These are phyloP conservation scores for Daldinia concentrica DNA, from an alignment of 495 filamentous ascomycete genomes.

Conservation along the genomic window DNA sequence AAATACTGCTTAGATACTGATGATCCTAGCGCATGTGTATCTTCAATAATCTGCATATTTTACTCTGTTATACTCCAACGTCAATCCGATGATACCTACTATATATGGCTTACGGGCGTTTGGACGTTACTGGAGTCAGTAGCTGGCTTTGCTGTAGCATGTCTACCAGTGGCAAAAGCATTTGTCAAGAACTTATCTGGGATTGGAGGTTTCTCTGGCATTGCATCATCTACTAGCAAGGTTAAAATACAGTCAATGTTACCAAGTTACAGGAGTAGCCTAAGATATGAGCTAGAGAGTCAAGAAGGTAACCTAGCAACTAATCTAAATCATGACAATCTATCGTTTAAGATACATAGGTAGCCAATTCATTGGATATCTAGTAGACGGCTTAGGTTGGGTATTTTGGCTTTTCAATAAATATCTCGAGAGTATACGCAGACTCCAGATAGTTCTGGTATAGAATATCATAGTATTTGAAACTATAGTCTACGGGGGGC, in stretches of 20 bases:
- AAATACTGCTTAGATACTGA: not conserved
- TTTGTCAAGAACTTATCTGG: not conserved
- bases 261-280: not conserved
- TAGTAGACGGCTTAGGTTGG: no score
- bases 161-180: not conserved
- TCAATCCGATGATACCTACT: not conserved
- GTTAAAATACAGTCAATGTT: not conserved
- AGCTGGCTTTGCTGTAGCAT: not conserved
- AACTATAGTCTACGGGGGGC: no score
- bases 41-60: not conserved
- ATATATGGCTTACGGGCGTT: not conserved
- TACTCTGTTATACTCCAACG: not conserved
- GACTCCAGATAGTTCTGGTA: no score
- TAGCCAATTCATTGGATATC: no score
- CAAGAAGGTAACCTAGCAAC: not conserved
- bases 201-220: not conserved
- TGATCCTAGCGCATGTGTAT: not conserved
- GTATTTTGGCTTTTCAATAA: no score
- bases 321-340: not conserved
- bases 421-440: no score
- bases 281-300: not conserved
- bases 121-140: not conserved
- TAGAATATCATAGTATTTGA: no score
- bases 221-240: not conserved
- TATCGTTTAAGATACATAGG: no score